Base-by-base conservation (phyloP, 805 yeast species). In the Teunomyces cretensis region DNA sequence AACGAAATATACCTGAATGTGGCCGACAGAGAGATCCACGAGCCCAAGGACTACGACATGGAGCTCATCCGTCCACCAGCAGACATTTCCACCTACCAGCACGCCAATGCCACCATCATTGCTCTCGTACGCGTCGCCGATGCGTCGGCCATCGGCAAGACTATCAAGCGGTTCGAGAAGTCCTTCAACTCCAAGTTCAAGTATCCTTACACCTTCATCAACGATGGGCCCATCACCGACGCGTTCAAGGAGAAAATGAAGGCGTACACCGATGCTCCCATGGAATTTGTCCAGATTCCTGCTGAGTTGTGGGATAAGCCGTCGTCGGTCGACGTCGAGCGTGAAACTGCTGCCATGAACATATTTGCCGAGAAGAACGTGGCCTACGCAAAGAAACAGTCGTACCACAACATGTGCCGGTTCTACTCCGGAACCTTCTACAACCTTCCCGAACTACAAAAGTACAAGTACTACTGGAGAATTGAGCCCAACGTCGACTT, bases 331-430 rank as follows among this genome's bases (percentile, higher is more conserved):
- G 86, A 86, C 60, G 50, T 53, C 2, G 67, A 62, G 3, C 65
- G 60, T 39, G 77, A 76, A 46, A 53, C 52, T 9, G 58, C 63
- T 42, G 78, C 74, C 2, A 72, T 77, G 58, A 58, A 69, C 17
- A 46, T 59, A 9, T 45, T 81, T 55, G 60, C 53, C 3, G 61
- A 65, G 2, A 68, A 76, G 39, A 69, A 74, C 15, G 74, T 83
- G 12, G 85, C 82, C 4, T 85, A 86, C 58, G 88, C 90, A 2
- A 70, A 70, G 15, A 70, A 67, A 62, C 62, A 59, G 15, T 83
- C 90, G 0, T 88, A 88, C 55, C 95, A 86, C 56, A 84, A 86
- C 56, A 88, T 88, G 96, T 88, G 96, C 60, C 75, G 96, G 19
- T 88, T 83, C 63, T 86, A 86, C 60, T 80, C 85, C 41, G 80